Evolutionary conservation across 306 rosid genomes (phyloP), one percentile per base, ranked within the genome.

Genomic region (Medicago arabica): DNA sequence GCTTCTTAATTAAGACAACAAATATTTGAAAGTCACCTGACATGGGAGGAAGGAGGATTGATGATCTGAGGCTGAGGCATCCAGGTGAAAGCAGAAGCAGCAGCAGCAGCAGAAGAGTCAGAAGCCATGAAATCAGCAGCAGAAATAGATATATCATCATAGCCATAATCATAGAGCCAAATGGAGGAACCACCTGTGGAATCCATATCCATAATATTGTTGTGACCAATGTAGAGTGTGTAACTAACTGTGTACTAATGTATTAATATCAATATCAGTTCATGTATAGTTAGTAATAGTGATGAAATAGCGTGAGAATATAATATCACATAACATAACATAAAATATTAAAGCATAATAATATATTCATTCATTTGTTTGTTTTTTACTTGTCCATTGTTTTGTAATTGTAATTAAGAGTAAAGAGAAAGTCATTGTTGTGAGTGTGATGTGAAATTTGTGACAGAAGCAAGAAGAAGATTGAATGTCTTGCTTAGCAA

Each of bases 131-230:
- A 86, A 38, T 79, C 68, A 63, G 80, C 41, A 25, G 55, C 89
- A 75, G 83, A 67, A 46, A 80, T 77, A 40, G 85, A 50, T 43
- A 87, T 74, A 23, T 79, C 83, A 59, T 84, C 83, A 59, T 84
- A 40, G 75, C 60, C 80, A 81, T 85, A 88, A 82, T 85, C 90
- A 15, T 70, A 87, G 51, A 91, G 89, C 93, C 93, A 87, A 67
- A 62, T 73, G 54, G 87, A 82, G 46, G 72, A 61, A 61, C 67
- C 78, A 12, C 78, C 82, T 1, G 85, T 47, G 17, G 89, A 75
- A 73, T 75, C 78, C 19, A 82, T 71, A 28, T 87, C 89, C 91
- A 88, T 91, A 72, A 87, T 91, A 72, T 36, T 51, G 75, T 23
- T 38, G 17, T 50, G 0, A 66, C n/a, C 28, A 18, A 43, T 59